These are phyloP conservation scores for Conoideocrella luteorostrata DNA, from an alignment of 2,329 filamentous ascomycete species.

Conservation along the genomic window DNA sequence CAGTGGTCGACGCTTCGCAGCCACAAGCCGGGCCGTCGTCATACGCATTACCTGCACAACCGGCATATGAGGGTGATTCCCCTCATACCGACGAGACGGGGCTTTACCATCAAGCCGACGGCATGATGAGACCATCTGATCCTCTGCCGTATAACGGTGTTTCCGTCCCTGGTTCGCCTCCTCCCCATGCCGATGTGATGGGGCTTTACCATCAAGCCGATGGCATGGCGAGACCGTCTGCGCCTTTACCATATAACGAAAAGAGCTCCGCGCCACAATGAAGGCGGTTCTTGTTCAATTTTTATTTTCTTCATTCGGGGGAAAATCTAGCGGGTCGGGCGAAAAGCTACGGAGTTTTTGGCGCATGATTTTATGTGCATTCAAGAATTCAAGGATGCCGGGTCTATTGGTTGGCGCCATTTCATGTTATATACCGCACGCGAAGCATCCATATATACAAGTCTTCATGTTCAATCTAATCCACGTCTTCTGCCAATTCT, in stretches of 20 bases:
- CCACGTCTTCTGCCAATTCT: conserved; percentile 27
- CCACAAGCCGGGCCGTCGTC: not conserved
- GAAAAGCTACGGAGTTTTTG: not conserved
- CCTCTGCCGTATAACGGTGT: conserved; percentile 13
- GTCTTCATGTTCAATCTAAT: too few species aligned
- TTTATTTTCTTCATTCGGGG: not conserved
- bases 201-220: conserved; percentile 26
- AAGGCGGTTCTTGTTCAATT: not conserved
- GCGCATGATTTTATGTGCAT: not conserved
- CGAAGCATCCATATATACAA: not conserved
- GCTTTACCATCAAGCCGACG: conserved; percentile 25
- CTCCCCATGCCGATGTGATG: conserved; percentile 20
- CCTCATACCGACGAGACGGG: conserved; percentile 22
- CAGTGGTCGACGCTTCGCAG: not conserved
- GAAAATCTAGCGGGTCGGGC: too few species aligned
- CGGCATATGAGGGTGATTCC: not conserved
- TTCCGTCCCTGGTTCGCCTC: not conserved
- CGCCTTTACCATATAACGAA: conserved; percentile 16
- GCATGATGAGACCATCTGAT: conserved; percentile 13
- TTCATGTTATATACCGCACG: not conserved
- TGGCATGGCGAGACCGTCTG: conserved; percentile 16
- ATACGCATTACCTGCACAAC: not conserved
- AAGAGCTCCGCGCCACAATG: conserved; percentile 14
- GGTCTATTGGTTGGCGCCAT: not conserved
- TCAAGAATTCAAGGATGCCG: not conserved